These are phyloP conservation scores for Spizellomyces punctatus DNA, from an alignment of 192 early-diverging fungal genomes.

Conservation along the genomic window DNA sequence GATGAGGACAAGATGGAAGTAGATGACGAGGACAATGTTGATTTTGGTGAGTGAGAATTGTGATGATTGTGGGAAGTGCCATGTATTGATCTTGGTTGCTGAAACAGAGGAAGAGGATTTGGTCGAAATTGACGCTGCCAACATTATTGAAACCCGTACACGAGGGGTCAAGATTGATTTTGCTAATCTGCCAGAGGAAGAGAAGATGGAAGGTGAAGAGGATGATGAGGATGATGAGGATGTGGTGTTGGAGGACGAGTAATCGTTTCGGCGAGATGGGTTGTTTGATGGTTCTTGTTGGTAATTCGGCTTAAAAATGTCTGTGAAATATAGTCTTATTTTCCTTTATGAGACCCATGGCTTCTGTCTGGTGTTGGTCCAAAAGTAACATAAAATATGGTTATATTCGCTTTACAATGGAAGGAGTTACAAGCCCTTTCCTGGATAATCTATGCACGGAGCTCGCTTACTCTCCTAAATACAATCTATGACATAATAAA, in stretches of 20 bases:
- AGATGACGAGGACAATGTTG: neutral
- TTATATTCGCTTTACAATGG: too few species aligned
- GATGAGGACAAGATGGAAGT: neutral
- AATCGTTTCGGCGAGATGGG: too few species aligned
- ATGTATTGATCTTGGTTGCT: neutral
- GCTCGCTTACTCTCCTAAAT: too few species aligned
- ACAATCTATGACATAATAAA: too few species aligned
- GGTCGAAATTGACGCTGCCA: slow-evolving; percentile 25
- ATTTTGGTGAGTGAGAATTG: neutral
- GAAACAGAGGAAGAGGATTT: slow-evolving; percentile 21
- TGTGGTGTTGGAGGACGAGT: slow-evolving; percentile 16
- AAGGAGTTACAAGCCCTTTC: too few species aligned
- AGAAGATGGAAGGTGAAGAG: slow-evolving; percentile 9
- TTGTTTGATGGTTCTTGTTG: too few species aligned
- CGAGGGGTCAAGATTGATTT: slow-evolving; percentile 36
- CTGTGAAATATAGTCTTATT: too few species aligned
- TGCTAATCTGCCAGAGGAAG: slow-evolving; percentile 15
- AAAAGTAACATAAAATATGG: too few species aligned
- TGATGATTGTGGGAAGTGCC: neutral
- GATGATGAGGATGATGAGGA: slow-evolving; percentile 27
- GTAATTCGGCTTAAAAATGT: too few species aligned
- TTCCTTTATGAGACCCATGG: too few species aligned
- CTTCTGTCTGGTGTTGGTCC: too few species aligned
- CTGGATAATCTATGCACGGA: too few species aligned
- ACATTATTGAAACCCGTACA: slow-evolving; percentile 22